These are phyloP conservation scores for Entonaema liquescens DNA, from an alignment of 495 filamentous ascomycete species.

Conservation along the genomic window DNA sequence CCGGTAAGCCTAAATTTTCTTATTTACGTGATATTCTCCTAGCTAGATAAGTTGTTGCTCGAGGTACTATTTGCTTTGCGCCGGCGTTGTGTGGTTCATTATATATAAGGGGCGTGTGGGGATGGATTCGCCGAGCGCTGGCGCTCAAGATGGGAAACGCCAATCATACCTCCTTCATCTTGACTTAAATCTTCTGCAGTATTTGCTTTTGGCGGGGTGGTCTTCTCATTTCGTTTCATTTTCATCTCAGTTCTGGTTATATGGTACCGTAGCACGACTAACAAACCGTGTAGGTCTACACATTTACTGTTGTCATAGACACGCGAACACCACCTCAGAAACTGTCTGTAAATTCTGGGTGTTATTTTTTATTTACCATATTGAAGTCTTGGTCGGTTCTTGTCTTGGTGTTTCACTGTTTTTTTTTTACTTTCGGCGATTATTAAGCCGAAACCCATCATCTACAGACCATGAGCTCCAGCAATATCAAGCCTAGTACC, in stretches of 20 bases:
- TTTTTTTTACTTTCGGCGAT: slow-evolving; percentile 11
- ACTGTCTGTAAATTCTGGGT: slow-evolving; percentile 15
- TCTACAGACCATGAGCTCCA: slow-evolving; percentile 57
- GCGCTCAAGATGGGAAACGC: slow-evolving; percentile 15
- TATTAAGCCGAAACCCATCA: slow-evolving; percentile 26
- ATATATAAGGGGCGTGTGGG: slow-evolving; percentile 27
- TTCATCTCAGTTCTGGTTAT: slow-evolving; percentile 12
- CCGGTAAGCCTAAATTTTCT: slow-evolving; percentile 43
- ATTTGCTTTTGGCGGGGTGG: slow-evolving; percentile 20
- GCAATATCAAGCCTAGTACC: slow-evolving; percentile 51
- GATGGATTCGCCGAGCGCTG: slow-evolving; percentile 21
- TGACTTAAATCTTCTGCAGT: slow-evolving; percentile 27
- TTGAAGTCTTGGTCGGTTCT: slow-evolving; percentile 17
- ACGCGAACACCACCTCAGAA: slow-evolving; percentile 1
- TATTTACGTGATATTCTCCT: slow-evolving; percentile 2
- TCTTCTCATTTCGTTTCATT: slow-evolving; percentile 8
- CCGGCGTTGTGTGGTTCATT: slow-evolving; percentile 25
- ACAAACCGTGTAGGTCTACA: slow-evolving; percentile 27
- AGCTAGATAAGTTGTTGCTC: slow-evolving; percentile 1
- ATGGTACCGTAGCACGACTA: slow-evolving; percentile 19
- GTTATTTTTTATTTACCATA: slow-evolving; percentile 11
- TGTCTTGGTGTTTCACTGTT: slow-evolving; percentile 11
- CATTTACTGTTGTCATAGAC: slow-evolving; percentile 20
- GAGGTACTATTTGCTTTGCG: slow-evolving; percentile 23
- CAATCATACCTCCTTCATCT: slow-evolving; percentile 34